phyloP scores from a whole-genome alignment of 1,284 basidiomycete species.

The Cryptococcus sp. region DNA sequence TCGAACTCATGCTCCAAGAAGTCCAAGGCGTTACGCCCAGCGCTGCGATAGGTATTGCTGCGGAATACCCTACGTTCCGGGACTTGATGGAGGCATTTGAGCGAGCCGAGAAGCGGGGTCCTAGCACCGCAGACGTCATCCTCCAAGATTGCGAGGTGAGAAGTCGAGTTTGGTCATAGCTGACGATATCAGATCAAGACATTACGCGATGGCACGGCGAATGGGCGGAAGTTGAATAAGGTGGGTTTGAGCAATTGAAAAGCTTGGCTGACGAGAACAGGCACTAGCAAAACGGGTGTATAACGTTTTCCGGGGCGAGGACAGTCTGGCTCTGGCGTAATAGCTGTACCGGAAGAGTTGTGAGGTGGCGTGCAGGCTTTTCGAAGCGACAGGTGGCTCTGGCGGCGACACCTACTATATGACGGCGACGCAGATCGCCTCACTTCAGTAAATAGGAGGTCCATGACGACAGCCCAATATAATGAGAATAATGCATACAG shows the following conservation, averaged over 20 bases:
- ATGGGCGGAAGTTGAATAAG: conserved; percentile 37
- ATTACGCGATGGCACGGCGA: conserved; percentile 37
- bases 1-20: conserved; percentile 52
- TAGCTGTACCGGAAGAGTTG: too few species aligned
- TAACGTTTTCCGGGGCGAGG: conserved; percentile 37
- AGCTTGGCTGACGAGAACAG: conserved; percentile 17
- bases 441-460: not conserved
- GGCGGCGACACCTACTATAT: too few species aligned
- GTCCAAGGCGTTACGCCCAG: conserved; percentile 49
- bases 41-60: conserved; percentile 41
- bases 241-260: conserved; percentile 20
- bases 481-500: conserved; percentile 1
- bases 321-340: conserved; percentile 42
- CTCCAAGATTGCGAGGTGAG: conserved; percentile 43
- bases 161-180: not conserved
- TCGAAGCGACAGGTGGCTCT: too few species aligned
- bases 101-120: conserved; percentile 29
- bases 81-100: conserved; percentile 49
- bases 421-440: too few species aligned
- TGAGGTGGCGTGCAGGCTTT: too few species aligned
- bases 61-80: conserved; percentile 38
- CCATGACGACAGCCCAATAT: not conserved
- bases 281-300: conserved; percentile 42
- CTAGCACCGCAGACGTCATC: conserved; percentile 31
- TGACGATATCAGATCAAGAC: conserved; percentile 25